A percentile compares a stretch with the other conserved stretches of the same genome.
phyloP scores from a whole-genome alignment of 495 filamentous ascomycete species.

The Saxophila tyrrhenica region DNA sequence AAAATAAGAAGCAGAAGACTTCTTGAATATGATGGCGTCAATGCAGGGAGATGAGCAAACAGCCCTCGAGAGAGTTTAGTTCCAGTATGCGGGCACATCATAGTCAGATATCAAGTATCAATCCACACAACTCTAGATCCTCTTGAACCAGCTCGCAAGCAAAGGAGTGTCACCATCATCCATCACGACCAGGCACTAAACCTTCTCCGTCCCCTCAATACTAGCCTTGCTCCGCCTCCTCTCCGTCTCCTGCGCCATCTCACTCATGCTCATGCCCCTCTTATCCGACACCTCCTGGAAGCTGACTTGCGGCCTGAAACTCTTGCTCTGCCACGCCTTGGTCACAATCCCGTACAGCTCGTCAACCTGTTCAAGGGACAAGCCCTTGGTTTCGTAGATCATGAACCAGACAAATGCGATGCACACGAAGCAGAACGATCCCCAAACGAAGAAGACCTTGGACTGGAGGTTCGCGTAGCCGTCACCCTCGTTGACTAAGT shows the following conservation, averaged over 20 bases:
- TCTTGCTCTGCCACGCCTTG: slow-evolving; percentile 14
- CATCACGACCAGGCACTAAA: too few relatives aligned
- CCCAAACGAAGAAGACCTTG: slow-evolving; percentile 32
- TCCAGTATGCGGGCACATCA: too few relatives aligned
- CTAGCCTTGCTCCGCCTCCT: neutral
- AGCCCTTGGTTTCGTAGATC: slow-evolving; percentile 34
- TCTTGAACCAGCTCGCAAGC: too few relatives aligned
- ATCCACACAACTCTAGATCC: too few relatives aligned
- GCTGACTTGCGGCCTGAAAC: slow-evolving; percentile 1
- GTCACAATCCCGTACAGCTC: slow-evolving; percentile 30
- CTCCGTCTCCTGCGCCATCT: slow-evolving; percentile 1
- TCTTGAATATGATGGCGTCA: too few relatives aligned
- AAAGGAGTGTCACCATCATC: too few relatives aligned
- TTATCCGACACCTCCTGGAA: neutral
- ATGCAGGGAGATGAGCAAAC: too few relatives aligned
- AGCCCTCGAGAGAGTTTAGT: too few relatives aligned
- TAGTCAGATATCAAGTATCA: too few relatives aligned
- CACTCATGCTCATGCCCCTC: neutral
- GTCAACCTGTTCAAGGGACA: slow-evolving; percentile 31
- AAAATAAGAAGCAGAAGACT: too few relatives aligned
- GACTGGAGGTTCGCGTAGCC: slow-evolving; percentile 29
- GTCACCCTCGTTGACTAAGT: slow-evolving; percentile 28
- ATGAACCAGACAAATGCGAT: slow-evolving; percentile 31
- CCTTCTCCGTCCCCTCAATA: neutral
- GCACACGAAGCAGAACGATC: slow-evolving; percentile 23